Evolutionary conservation across 768 basidiomycete species (phyloP), one percentile per base, ranked within the genome.

Genomic region (Lepiota brunneoincarnata): DNA sequence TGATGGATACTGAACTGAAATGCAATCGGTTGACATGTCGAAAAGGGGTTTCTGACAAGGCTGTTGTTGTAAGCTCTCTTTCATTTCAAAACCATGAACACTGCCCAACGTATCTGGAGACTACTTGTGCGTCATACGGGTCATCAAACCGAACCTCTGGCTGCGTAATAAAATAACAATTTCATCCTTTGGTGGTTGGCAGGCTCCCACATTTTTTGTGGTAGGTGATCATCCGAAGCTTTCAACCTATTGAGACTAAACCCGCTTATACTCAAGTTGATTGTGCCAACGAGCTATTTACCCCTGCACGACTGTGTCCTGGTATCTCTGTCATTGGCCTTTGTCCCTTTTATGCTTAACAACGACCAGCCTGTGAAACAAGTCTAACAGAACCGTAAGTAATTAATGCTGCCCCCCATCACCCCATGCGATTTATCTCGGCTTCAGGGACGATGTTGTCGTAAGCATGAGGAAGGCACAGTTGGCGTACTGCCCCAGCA

Each of bases 161-260:
- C 36, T 9, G 15, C 43, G 37, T 20, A 38, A n/a, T 26, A 24
- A 45, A 38, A 31, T 24, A 24, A 47, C 54, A 31, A 15, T n/a
- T 42, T 55, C 45, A 36, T 58, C 35, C 35, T 51, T 34, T 34
- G 58, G 31, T 31, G 31, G 7, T 21, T 12, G 43, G 15, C 56
- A 91, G 90, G 90, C 71, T 91, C 90, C 51, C 90, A 91, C 74
- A 91, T 92, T 69, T 92, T 92, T 65, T 92, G 90, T 65, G 77
- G 90, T 87, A 68, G 62, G 71, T 55, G 44, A 66, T 38, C 39
- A 50, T 35, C 34, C 59, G 17, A 38, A 43, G 6, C 44, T 45
- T 10, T 31, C 7, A 31, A 4, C 31, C 31, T 2, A 31, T 9
- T 31, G 31, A n/a, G 31, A 9, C 31, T 31, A 31, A 31, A 31